Evolutionary conservation across 2,329 filamentous ascomycete species (phyloP), one percentile per base, ranked within the genome.

Genomic region (Domatiomyces catenatus): DNA sequence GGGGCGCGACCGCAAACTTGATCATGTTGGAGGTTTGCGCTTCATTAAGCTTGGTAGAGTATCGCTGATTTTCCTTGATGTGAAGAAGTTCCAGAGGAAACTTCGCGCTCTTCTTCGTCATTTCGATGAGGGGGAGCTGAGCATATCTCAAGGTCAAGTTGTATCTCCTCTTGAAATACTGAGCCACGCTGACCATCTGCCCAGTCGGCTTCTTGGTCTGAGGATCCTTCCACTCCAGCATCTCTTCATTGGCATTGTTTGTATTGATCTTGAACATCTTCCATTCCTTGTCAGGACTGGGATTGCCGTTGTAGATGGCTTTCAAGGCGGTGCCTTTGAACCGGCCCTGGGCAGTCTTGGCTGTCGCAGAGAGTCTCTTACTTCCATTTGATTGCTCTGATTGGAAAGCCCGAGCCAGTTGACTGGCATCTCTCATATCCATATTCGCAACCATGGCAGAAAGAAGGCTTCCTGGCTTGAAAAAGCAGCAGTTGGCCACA

Each of bases 401-500:
- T n/a, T 15, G 17, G 44, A 56, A 51, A 56, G 20, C 26, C 7
- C 45, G 22, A 5, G 52, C 54, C 42, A 71, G 53, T n/a, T 65
- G 56, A 45, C 61, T 53, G 43, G 62, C 53, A 48, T 69, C 64
- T 42, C 60, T 57, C 22, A 59, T 54, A 15, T 63, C 60, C 3
- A 65, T 57, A 8, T 67, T 56, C 7, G 62, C 61, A 49, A 66
- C 60, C 17, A 68, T 64, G 7, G 64, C 60, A 15, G 62, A 62
- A 20, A 66, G 58, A 12, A 71, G 57, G 7, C 61, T 60, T n/a
- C 57, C 65, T 8, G 64, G 64, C 32, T 71, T 74, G 83, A 86
- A 96, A 69, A 98, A 98, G 10, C 84, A 85, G 0, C 86, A 85
- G 62, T 96, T 94, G 51, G 89, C 83, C 26, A 94, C 84, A 61